These are phyloP conservation scores for Pleurotus pulmonarius DNA, from an alignment of 768 basidiomycete genomes.

Conservation along the genomic window DNA sequence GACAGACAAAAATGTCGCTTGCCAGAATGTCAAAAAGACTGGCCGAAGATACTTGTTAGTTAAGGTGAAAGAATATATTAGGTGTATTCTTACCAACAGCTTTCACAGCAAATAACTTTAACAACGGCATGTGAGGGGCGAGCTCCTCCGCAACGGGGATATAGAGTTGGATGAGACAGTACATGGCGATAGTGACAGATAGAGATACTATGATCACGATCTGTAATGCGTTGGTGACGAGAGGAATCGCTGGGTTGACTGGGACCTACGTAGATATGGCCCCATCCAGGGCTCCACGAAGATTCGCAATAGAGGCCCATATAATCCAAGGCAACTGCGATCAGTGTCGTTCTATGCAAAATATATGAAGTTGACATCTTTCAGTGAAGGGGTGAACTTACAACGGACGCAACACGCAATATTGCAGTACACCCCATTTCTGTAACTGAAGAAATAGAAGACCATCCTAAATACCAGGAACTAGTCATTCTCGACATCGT, in stretches of 20 bases:
- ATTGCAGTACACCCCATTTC: slow-evolving; percentile 78
- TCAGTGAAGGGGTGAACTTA: background rate
- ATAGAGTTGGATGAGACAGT: slow-evolving; percentile 71
- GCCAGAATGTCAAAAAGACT: slow-evolving; percentile 81
- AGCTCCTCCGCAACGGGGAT: slow-evolving; percentile 51
- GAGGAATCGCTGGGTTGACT: background rate
- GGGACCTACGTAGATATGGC: slow-evolving; percentile 58
- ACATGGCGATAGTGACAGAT: slow-evolving; percentile 77
- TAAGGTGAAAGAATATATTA: background rate
- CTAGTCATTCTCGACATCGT: background rate
- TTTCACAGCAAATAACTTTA: slow-evolving; percentile 72
- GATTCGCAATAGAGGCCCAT: slow-evolving; percentile 69
- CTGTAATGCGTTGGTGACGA: slow-evolving; percentile 24
- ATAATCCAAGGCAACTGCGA: slow-evolving; percentile 60
- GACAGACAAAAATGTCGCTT: slow-evolving; percentile 55
- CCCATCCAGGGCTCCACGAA: slow-evolving; percentile 66
- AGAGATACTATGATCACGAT: slow-evolving; percentile 59
- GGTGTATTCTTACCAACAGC: slow-evolving; percentile 50
- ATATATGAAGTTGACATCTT: background rate
- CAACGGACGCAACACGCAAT: slow-evolving; percentile 58
- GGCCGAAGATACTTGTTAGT: background rate
- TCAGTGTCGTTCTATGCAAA: slow-evolving; percentile 45
- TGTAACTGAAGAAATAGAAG: slow-evolving; percentile 68
- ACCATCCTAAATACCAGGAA: slow-evolving; percentile 42
- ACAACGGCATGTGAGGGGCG: slow-evolving; percentile 53